Base-by-base conservation (phyloP, 75 land plant genomes). In the Ceratopteris richardii region DNA sequence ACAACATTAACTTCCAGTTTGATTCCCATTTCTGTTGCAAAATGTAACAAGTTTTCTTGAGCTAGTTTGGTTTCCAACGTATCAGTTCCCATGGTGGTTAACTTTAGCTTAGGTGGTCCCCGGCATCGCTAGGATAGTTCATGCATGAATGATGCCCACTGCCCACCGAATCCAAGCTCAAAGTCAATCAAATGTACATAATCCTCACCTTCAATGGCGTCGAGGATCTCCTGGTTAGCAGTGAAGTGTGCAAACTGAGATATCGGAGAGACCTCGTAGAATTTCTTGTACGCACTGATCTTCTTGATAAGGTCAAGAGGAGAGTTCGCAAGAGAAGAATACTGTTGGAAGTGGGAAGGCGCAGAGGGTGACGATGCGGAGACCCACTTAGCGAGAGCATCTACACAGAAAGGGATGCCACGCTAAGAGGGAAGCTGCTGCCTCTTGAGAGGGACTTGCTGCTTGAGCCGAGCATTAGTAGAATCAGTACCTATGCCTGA, bases 401-500 rank as follows among this genome's bases (percentile, higher is more conserved):
- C 81, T 58, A 79, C 77, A 73, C 77, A 84, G 64, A 77, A 76
- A 36, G 72, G 80, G 19, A 78, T 82, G 22, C 82, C 81, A 28
- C 89, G 66, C 20, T 77, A 79, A 21, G 82, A 62, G 11, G 94
- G 82, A 46, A 33, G n/a, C n/a, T n/a, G n/a, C 85, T 27, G 89
- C 79, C 44, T 83, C 58, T n/a, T 77, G 81, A 25, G 86, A 64
- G 17, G 85, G 82, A 26, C 73, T 74, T 78, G 79, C 47, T 74
- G 83, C 69, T 91, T 87, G 86, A 91, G 97, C 79, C 93, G 93
- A 60, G 87, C 80, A n/a, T n/a, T n/a, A n/a, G n/a, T n/a, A n/a
- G n/a, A n/a, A n/a, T n/a, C n/a, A n/a, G n/a, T n/a, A n/a, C n/a
- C n/a, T n/a, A n/a, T n/a, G n/a, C n/a, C n/a, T n/a, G n/a, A n/a